Evolutionary conservation across 2,329 filamentous ascomycete genomes (phyloP), one percentile per base, ranked within the genome.

Genomic region (Sclerotiophoma versabilis): DNA sequence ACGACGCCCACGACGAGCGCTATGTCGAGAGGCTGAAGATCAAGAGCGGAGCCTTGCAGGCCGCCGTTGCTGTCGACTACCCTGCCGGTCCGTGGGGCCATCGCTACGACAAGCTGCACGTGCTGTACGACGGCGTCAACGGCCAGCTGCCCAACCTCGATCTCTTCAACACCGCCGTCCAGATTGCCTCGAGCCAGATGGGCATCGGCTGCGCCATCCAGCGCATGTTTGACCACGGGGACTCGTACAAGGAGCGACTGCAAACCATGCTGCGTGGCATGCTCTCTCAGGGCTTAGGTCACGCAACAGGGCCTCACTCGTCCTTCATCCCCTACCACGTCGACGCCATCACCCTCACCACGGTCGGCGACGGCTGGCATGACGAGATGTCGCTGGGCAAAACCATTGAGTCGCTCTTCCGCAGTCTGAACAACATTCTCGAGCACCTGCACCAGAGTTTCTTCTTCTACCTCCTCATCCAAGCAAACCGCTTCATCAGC

Each of bases 381-480:
- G 95, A 99, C 73, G 95, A 98, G 77, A 98, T 98, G 91, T 90
- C 90, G 9, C 86, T 99, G 71, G 95, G 95, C 5, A 84, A 93
- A 49, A 88, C 93, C 0, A 83, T 98, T 4, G 95, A 99, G 77
- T 92, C 92, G 66, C 84, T 95, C 3, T 96, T 96, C 74, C 84
- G 95, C 66, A 96, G 92, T 73, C 80, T 99, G 75, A 99, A 99
- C 79, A 99, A 99, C 71, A 79, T 99, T 54, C 84, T 99, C 26
- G 95, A 99, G 77, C 93, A 99, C 73, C 82, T 99, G 57, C 95
- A 99, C 73, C 95, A 99, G 78, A 97, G 93, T 74, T 99, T 99
- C 81, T 99, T 99, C 84, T 98, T 99, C 78, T 99, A 99, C 74
- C 81, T 99, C 45, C 83, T 99, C 37, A 92, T 98, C 86, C 89